Percentiles rank a stretch among this genome's conserved stretches.
phyloP scores from a whole-genome alignment of 2,329 filamentous ascomycete species.

The Scytalidium sp. region DNA sequence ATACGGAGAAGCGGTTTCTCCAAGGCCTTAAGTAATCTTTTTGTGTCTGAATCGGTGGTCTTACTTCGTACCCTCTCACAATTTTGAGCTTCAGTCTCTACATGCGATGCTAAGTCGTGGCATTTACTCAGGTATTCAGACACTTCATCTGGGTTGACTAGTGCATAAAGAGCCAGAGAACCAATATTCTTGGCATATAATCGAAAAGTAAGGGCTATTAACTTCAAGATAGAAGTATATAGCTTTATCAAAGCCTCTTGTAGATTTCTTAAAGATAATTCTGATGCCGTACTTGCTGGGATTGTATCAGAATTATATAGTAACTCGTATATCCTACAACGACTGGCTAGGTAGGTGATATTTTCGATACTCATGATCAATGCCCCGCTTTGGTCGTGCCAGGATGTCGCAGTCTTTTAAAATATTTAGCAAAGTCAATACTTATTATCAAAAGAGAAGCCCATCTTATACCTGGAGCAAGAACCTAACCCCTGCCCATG shows the following conservation, averaged over 20 bases:
- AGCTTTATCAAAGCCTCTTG: constrained; percentile 13
- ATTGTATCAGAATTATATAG: constrained; percentile 12
- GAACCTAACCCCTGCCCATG: constrained; percentile 27
- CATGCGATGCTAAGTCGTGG: constrained; percentile 6
- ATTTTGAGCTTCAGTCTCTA: constrained; percentile 9
- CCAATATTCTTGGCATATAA: constrained; percentile 7
- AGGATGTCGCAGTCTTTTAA: constrained; percentile 3
- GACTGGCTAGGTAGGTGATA: constrained; percentile 16
- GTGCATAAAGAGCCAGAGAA: constrained; percentile 9
- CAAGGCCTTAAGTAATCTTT: constrained; percentile 6
- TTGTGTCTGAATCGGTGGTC: constrained; percentile 3
- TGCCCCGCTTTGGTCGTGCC: constrained; percentile 11
- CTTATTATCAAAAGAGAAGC: not conserved
- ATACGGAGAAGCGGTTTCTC: constrained; percentile 15
- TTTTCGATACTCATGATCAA: constrained; percentile 14
- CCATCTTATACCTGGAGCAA: constrained; percentile 20
- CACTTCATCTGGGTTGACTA: constrained; percentile 7
- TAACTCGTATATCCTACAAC: constrained; percentile 18
- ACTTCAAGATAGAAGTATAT: constrained; percentile 14
- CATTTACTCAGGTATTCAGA: constrained; percentile 8
- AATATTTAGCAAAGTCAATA: not conserved
- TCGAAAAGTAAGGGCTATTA: constrained; percentile 7
- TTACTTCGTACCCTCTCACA: constrained; percentile 8
- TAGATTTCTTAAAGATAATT: constrained; percentile 2
- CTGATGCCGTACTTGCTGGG: not conserved